Evolutionary conservation across 768 basidiomycete species (phyloP).

Genomic region (Cubamyces lactineus): DNA sequence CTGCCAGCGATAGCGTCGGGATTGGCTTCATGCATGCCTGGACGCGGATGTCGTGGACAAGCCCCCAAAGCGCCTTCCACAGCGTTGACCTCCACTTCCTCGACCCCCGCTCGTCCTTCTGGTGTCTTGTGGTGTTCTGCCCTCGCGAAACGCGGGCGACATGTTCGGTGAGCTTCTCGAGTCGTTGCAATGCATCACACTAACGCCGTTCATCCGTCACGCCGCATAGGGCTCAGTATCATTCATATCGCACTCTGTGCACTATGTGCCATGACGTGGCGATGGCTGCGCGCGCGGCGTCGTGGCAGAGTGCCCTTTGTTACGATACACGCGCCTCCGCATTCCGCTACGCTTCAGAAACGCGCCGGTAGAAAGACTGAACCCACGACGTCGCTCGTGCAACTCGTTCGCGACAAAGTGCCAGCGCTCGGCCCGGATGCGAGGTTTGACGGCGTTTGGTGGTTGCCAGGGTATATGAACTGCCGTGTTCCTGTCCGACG

Average conservation of each 20-base stretch:
- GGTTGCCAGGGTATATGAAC: constrained; percentile 27
- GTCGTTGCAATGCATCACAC: not conserved
- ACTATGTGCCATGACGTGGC: not conserved
- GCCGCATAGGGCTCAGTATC: not conserved
- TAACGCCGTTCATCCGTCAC: not conserved
- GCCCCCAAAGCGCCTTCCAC: too few species aligned
- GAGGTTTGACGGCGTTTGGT: constrained; percentile 25
- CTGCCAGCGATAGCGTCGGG: too few species aligned
- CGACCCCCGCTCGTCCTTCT: too few species aligned
- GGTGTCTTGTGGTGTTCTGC: too few species aligned
- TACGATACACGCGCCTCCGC: not conserved
- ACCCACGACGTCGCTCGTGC: constrained; percentile 2
- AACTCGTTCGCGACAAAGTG: constrained; percentile 15
- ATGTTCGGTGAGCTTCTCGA: not conserved
- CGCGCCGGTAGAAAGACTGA: not conserved
- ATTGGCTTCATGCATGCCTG: too few species aligned
- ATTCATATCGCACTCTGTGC: not conserved
- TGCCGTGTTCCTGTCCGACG: not conserved
- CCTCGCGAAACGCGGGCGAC: too few species aligned
- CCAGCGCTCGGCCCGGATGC: constrained; percentile 13
- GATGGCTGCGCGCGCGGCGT: not conserved
- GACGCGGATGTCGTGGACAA: too few species aligned
- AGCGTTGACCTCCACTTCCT: too few species aligned
- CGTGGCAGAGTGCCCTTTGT: not conserved
- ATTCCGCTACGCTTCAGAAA: constrained; percentile 7